Evolutionary conservation across 2,329 filamentous ascomycete genomes (phyloP), one percentile per base, ranked within the genome.

Genomic region (Ploettnerulaceae sp.): DNA sequence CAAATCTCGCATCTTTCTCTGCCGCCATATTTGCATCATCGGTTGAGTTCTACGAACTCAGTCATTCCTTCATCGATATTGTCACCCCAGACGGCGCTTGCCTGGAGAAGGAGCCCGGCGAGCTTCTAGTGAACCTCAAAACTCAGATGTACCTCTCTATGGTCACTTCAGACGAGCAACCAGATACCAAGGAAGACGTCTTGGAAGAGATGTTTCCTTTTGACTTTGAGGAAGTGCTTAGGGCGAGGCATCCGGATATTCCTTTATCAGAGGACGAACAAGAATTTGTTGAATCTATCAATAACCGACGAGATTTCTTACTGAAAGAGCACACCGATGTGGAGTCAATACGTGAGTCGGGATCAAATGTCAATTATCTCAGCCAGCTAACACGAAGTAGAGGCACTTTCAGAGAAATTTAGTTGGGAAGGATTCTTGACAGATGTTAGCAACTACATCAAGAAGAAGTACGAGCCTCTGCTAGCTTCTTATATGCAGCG

Each of bases 81-180:
- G 84, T 84, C 58, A 76, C 82, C 7, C 75, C 77, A 0, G 72
- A 79, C 45, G 76, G 77, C 18, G 72, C 71, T 28, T 69, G 75
- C 8, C 61, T 84, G 17, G 64, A 79, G 15, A 79, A 80, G 55
- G 76, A 74, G 50, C 78, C 82, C 56, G 77, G 76, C 2, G 71
- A 74, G 11, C 66, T 84, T 20, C 81, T 76, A 54, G 69, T 84
- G 11, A 79, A 83, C 51, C 65, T 84, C 14, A 84, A 84, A 64
- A 83, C 81, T 1, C 81, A 84, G 60, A 78, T 79, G 11, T 84
- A 81, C 57, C 78, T 84, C 46, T 78, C 77, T 3, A 75, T 76
- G 3, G 69, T 80, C 57, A 73, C 76, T 53, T 76, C 73, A 56
- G 73, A 72, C 32, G 73, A 79, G 44, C 72, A 59, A 26, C 57